Base-by-base conservation (phyloP, 495 filamentous ascomycete genomes). In the Trichoderma virens region DNA sequence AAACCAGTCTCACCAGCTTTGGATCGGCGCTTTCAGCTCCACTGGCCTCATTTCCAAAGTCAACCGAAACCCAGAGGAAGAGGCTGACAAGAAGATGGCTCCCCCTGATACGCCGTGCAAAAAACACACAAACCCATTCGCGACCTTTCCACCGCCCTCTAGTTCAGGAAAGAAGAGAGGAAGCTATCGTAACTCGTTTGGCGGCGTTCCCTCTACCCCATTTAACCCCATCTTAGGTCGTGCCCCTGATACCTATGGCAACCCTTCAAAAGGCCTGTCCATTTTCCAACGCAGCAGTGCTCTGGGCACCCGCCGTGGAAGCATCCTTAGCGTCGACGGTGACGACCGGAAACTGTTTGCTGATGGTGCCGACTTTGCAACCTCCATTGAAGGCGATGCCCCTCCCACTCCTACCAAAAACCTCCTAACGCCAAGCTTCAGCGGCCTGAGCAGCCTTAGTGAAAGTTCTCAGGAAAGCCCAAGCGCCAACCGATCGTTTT, bases 371-470 rank as follows among this genome's bases (percentile, higher is more conserved):
- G 86, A 84, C 66, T 85, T 87, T 67, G 78, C 82, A 3, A 79
- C 85, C 25, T 63, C 66, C 66, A 62, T 67, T 54, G 82, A 80
- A 41, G 91, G 93, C 67, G 90, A 96, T 25, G 76, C 95, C 28
- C 93, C 93, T 27, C 92, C 93, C 11, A 98, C 94, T 13, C 94
- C 94, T 2, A 98, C 95, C 1, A 98, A 96, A 75, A 88, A 87
- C 67, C 72, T 81, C 3, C 67, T 73, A 30, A 67, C 67, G 70
- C 76, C 69, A 70, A 72, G 66, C 27, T 65, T 67, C 16, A 38
- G 67, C 47, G 8, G 65, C 67, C 35, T 65, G 61, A 27, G 65
- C 65, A 63, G 67, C 41, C 56, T 65, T 65, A 67, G 67, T 27
- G 68, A 68, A 59, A 69, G 73, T 2, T 72, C 73, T 25, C 67